Percentiles rank a stretch among this genome's conserved stretches.
Evolutionary conservation across 805 yeast species (phyloP).

Genomic region (Tetrapisispora arboricola): DNA sequence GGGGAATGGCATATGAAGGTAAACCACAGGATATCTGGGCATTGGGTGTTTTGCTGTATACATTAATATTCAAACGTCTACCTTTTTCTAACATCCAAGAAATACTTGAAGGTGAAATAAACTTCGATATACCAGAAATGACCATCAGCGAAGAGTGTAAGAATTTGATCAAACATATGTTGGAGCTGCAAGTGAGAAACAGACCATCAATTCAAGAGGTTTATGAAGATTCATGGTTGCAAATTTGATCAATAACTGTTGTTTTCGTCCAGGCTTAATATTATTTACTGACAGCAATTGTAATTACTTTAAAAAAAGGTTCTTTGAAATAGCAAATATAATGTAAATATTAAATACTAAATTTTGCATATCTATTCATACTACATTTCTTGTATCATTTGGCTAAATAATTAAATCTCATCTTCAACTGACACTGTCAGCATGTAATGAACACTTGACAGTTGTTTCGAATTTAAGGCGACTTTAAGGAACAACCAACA

Average conservation of each 20-base stretch:
- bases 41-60: slow-evolving; percentile 81
- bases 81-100: slow-evolving; percentile 93
- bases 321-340: too few relatives aligned
- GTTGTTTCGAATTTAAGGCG: too few relatives aligned
- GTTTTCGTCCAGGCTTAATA: too few relatives aligned
- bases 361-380: too few relatives aligned
- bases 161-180: slow-evolving; percentile 49
- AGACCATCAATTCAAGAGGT: slow-evolving; percentile 72
- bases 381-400: too few relatives aligned
- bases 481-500: too few relatives aligned
- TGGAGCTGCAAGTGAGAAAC: slow-evolving; percentile 50
- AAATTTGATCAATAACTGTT: background rate
- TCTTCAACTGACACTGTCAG: too few relatives aligned
- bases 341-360: too few relatives aligned
- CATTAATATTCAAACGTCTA: slow-evolving; percentile 81
- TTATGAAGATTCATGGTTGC: slow-evolving; percentile 57
- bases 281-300: too few relatives aligned
- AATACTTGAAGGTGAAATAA: slow-evolving; percentile 76
- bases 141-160: slow-evolving; percentile 46
- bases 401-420: too few relatives aligned
- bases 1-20: slow-evolving; percentile 82
- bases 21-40: slow-evolving; percentile 97
- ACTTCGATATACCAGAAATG: slow-evolving; percentile 30
- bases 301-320: too few relatives aligned
- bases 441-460: too few relatives aligned